phyloP scores from a whole-genome alignment of 2,329 filamentous ascomycete genomes.

The Cyphellophora attinorum region DNA sequence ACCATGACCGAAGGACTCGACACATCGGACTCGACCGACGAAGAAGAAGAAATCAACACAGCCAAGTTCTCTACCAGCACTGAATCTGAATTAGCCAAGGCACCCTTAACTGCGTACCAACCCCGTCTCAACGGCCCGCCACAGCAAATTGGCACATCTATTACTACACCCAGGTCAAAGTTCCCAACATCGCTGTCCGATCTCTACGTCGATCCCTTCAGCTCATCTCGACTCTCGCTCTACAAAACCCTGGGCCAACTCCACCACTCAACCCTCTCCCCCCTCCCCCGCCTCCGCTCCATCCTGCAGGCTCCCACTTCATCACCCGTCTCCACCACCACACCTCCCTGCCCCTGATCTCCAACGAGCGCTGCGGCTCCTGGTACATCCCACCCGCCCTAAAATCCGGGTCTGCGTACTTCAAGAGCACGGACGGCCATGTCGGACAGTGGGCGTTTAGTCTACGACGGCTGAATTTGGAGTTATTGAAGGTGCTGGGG shows the following conservation, averaged over 20 bases:
- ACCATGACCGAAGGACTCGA: too few species aligned
- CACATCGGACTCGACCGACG: too few species aligned
- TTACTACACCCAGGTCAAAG: neutral
- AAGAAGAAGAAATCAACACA: too few species aligned
- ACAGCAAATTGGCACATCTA: too few species aligned
- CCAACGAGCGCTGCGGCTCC: conserved; percentile 90
- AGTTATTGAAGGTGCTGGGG: conserved; percentile 62
- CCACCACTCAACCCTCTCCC: conserved; percentile 65
- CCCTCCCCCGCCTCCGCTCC: conserved; percentile 72
- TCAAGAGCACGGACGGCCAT: conserved; percentile 97
- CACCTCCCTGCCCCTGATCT: conserved; percentile 58
- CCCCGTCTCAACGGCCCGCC: too few species aligned
- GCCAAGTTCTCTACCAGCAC: too few species aligned
- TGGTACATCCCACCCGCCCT: conserved; percentile 70
- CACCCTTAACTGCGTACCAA: too few species aligned
- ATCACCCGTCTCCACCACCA: conserved; percentile 48
- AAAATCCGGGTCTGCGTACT: conserved; percentile 74
- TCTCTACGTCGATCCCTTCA: conserved; percentile 7
- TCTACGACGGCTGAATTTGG: conserved; percentile 71
- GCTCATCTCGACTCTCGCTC: conserved; percentile 1
- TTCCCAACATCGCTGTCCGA: conserved; percentile 15
- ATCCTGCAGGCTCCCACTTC: conserved; percentile 70
- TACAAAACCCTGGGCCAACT: conserved; percentile 57
- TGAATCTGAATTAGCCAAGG: too few species aligned
- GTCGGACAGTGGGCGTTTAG: conserved; percentile 86